Evolutionary conservation across 257 asterid genomes (phyloP), one percentile per base, ranked within the genome.

Genomic region (Cinchona pubescens): DNA sequence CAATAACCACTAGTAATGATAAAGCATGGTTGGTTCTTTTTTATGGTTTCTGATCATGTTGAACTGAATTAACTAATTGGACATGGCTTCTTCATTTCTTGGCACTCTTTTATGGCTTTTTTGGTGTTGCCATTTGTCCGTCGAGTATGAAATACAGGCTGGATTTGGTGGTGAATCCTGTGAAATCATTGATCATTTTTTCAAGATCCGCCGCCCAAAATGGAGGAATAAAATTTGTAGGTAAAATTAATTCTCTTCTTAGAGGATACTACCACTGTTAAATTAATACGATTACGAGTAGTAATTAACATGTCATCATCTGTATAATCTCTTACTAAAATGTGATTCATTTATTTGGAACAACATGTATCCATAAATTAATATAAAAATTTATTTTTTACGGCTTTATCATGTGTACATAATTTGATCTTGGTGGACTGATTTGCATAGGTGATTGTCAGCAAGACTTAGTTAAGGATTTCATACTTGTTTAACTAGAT

Each of bases 261-360:
- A 34, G 49, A 16, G 25, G 21, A 38, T 60, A 9, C 13, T 12
- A 34, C 12, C 40, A 14, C 23, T 5, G 12, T 2, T n/a, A 25
- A 0, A 25, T 45, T 34, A 49, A 49, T 16, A 63, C 2, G 16
- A 63, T 3, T n/a, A n/a, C n/a, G n/a, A n/a, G n/a, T n/a, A n/a
- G n/a, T n/a, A n/a, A n/a, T n/a, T n/a, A n/a, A n/a, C n/a, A n/a
- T n/a, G n/a, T 66, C 45, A 67, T 68, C 23, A 19, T 58, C 25
- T 40, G 34, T 76, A 42, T 55, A 27, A 29, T 75, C 55, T 27
- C 51, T 37, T 23, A 66, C 16, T 10, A 66, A 10, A 66, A 38
- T 66, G 19, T 73, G 2, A 73, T 74, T 62, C 46, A 32, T 63
- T 74, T 63, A 12, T 43, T 59, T 69, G 53, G 70, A 43, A 27